Conservation (phyloP, 176 grass and related monocot genomes). For the Phoenix roebelenii region DNA sequence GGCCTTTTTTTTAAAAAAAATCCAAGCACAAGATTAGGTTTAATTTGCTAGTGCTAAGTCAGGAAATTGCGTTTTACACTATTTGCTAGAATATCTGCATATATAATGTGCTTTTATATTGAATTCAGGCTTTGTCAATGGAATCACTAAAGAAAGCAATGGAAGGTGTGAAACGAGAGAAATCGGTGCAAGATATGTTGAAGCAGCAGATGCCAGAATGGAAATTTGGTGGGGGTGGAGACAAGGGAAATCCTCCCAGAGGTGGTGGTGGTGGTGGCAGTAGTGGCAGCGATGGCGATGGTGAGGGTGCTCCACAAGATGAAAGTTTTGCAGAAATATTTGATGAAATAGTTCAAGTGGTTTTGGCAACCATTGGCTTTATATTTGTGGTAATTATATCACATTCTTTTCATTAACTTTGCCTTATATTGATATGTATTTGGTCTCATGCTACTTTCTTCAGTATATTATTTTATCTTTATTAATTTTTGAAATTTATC, state of each 20-base stretch:
- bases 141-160: conserved; percentile 71
- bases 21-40: no score
- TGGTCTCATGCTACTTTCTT: background rate
- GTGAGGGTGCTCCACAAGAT: conserved; percentile 32
- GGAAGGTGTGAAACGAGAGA: conserved; percentile 38
- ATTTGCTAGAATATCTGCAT: background rate
- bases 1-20: no score
- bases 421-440: background rate
- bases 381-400: conserved; percentile 58
- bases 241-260: conserved; percentile 26
- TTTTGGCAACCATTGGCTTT: conserved; percentile 61
- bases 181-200: conserved; percentile 42
- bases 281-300: conserved; percentile 13
- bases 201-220: conserved; percentile 26
- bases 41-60: no score
- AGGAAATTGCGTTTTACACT: no score
- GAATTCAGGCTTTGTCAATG: conserved; percentile 52
- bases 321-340: conserved; percentile 56
- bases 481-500: no score
- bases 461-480: no score
- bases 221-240: conserved; percentile 40
- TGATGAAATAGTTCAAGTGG: conserved; percentile 65
- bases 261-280: conserved; percentile 20
- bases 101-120: background rate
- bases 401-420: conserved; percentile 12